Conservation (phyloP, 1,139 yeast species). For the Taphrina confusa region DNA sequence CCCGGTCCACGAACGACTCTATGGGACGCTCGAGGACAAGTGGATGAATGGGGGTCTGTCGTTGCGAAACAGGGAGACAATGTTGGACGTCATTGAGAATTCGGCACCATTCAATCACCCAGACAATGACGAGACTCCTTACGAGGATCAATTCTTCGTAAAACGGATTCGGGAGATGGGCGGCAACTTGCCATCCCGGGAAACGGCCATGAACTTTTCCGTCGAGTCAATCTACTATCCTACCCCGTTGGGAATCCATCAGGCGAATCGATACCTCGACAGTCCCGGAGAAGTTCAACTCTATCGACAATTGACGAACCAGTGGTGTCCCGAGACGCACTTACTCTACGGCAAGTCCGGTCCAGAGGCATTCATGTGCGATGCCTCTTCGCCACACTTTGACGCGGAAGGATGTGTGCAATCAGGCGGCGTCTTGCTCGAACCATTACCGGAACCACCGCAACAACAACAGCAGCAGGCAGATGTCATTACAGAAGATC, state of each 20-base stretch:
- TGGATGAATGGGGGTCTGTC: conserved; percentile 28
- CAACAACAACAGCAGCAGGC: no score
- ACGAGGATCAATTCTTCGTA: conserved; percentile 29
- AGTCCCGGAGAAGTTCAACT: background rate
- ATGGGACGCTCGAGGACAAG: background rate
- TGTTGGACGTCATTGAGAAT: conserved; percentile 13
- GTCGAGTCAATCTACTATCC: conserved; percentile 28
- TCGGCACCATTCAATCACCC: conserved; percentile 1
- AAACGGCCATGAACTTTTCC: conserved; percentile 16
- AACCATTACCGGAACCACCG: no score
- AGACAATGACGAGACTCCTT: background rate
- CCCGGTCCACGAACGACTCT: conserved; percentile 8
- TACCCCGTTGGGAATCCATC: conserved; percentile 27
- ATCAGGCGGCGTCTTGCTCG: background rate
- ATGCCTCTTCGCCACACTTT: background rate
- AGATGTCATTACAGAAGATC: no score
- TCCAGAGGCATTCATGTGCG: conserved; percentile 20
- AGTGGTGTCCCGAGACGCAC: conserved; percentile 33
- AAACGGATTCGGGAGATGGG: background rate
- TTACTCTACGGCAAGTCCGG: conserved; percentile 14
- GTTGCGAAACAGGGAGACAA: conserved; percentile 13
- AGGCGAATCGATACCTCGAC: conserved; percentile 5
- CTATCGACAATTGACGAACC: background rate
- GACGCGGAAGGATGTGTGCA: background rate
- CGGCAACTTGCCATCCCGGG: conserved; percentile 8